Evolutionary conservation across 768 basidiomycete genomes (phyloP).

Genomic region (Lactifluus subvellereus): DNA sequence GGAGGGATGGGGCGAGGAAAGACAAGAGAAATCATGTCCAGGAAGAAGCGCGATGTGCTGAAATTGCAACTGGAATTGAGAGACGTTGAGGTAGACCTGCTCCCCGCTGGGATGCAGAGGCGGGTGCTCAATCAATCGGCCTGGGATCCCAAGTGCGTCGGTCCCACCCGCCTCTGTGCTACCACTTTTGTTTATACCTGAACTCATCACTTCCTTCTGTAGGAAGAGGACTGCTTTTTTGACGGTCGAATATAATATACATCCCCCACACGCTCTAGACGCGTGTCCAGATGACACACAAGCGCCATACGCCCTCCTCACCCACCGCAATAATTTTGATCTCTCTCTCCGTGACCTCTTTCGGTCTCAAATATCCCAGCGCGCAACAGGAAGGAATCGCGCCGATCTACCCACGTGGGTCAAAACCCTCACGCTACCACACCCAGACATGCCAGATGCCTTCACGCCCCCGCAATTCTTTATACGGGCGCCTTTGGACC

Average conservation of each 20-base stretch:
- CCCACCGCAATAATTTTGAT: conserved; percentile 56
- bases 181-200: conserved; percentile 8
- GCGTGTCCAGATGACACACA: conserved; percentile 34
- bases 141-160: conserved; percentile 69
- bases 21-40: conserved; percentile 29
- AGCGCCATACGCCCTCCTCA: conserved; percentile 47
- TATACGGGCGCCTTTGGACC: conserved; percentile 42
- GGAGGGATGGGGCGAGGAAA: conserved; percentile 31
- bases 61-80: conserved; percentile 59
- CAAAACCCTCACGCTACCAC: conserved; percentile 43
- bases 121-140: conserved; percentile 72
- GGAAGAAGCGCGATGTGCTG: conserved; percentile 61
- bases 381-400: conserved; percentile 40
- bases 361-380: conserved; percentile 42
- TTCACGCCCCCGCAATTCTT: conserved; percentile 57
- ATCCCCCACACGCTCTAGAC: conserved; percentile 46
- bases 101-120: conserved; percentile 80
- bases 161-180: conserved; percentile 2
- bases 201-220: conserved; percentile 7
- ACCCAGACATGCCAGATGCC: conserved; percentile 49
- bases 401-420: conserved; percentile 50
- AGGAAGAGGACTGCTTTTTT: conserved; percentile 66
- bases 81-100: conserved; percentile 69
- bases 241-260: conserved; percentile 68
- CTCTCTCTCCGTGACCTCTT: conserved; percentile 47